These are phyloP conservation scores for Ichthyophonus hoferi DNA, from an alignment of 208 protist genomes.

Conservation along the genomic window DNA sequence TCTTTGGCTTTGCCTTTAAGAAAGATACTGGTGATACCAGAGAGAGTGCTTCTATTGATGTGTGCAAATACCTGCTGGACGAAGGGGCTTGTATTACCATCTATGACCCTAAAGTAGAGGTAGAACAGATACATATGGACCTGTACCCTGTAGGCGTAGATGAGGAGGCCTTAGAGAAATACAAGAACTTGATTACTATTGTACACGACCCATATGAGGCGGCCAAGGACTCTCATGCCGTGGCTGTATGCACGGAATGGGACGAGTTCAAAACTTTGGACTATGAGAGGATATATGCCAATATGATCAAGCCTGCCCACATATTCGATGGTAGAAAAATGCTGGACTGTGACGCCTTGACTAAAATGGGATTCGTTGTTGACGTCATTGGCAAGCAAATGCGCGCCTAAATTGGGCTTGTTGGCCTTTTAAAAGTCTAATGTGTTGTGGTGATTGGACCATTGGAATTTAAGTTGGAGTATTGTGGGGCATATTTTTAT, in stretches of 20 bases:
- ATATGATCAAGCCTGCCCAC: conserved; percentile 87
- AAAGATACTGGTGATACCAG: conserved; percentile 92
- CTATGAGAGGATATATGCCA: conserved; percentile 73
- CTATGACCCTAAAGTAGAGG: conserved; percentile 91
- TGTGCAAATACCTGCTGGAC: conserved; percentile 74
- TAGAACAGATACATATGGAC: conserved; percentile 49
- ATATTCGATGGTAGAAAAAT: conserved; percentile 88
- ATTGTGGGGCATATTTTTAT: too few relatives aligned
- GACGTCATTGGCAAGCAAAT: conserved; percentile 68
- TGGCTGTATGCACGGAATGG: conserved; percentile 94
- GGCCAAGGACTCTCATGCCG: conserved; percentile 70
- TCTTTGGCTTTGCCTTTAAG: conserved; percentile 95
- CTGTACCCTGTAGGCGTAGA: conserved; percentile 25
- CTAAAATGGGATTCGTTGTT: conserved; percentile 78
- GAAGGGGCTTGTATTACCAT: conserved; percentile 80
- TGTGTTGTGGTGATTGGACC: too few relatives aligned
- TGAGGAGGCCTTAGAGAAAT: conserved; percentile 23
- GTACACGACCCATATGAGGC: conserved; percentile 66
- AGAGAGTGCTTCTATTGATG: conserved; percentile 81
- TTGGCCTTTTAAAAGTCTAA: too few relatives aligned
- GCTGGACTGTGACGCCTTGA: conserved; percentile 66
- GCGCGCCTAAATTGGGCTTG: neutral
- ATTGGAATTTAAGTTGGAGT: too few relatives aligned
- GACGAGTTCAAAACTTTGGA: conserved; percentile 83
- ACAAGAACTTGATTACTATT: conserved; percentile 33